phyloP scores from a whole-genome alignment of 2,329 filamentous ascomycete species.

The Trichoderma hamatum region DNA sequence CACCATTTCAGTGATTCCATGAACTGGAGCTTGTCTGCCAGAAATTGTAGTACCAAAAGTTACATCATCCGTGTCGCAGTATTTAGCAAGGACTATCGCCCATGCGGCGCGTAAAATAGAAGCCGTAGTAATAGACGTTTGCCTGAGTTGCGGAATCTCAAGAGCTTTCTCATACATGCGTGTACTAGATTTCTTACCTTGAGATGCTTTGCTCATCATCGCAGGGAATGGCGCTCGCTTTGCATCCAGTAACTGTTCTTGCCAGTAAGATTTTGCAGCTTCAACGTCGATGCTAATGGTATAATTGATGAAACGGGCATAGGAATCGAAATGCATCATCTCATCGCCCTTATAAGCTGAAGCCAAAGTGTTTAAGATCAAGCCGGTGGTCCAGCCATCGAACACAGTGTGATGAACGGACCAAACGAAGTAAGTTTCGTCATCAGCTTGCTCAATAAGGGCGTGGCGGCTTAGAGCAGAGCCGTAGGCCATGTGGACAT shows the following conservation, averaged over 20 bases:
- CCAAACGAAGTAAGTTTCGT: slow-evolving; percentile 13
- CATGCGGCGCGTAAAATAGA: slow-evolving; percentile 28
- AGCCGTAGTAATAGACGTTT: slow-evolving; percentile 29
- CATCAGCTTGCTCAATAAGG: slow-evolving; percentile 5
- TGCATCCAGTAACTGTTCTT: slow-evolving; percentile 22
- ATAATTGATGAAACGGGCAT: slow-evolving; percentile 37
- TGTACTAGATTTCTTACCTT: not conserved
- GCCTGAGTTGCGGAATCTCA: not conserved
- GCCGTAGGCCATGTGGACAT: slow-evolving; percentile 10
- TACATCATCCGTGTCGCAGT: slow-evolving; percentile 30
- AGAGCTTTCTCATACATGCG: slow-evolving; percentile 1
- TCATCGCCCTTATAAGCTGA: not conserved
- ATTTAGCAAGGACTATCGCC: slow-evolving; percentile 8
- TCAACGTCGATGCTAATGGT: not conserved
- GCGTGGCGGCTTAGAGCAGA: slow-evolving; percentile 7
- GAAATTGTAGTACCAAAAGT: slow-evolving; percentile 32
- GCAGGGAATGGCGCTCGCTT: slow-evolving; percentile 25
- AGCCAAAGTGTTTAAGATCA: not conserved
- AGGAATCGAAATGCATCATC: slow-evolving; percentile 28
- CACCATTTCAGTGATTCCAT: slow-evolving; percentile 31
- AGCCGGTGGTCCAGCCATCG: slow-evolving; percentile 19
- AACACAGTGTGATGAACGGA: slow-evolving; percentile 15
- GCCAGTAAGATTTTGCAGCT: slow-evolving; percentile 16
- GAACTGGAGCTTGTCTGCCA: slow-evolving; percentile 32
- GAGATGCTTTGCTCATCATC: not conserved